Conservation (phyloP, 1,284 basidiomycete genomes). For the Sanghuangporus weigelae region DNA sequence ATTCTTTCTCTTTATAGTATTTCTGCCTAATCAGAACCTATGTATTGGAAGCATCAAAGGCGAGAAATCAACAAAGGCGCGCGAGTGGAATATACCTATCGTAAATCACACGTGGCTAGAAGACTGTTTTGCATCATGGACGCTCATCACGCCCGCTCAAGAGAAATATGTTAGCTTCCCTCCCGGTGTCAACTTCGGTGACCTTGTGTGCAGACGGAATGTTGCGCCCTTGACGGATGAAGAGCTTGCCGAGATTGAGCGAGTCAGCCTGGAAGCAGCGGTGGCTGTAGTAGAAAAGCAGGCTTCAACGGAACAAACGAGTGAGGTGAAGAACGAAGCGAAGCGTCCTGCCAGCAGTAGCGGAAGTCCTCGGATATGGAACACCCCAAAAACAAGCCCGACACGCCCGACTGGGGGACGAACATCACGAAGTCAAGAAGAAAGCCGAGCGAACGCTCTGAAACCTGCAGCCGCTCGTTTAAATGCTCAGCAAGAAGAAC, state of each 20-base stretch:
- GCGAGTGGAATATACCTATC: constrained; percentile 76
- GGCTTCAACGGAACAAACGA: neutral
- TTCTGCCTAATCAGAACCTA: neutral
- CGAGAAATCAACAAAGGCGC: constrained; percentile 71
- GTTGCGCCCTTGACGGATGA: constrained; percentile 32
- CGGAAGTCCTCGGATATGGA: constrained; percentile 2
- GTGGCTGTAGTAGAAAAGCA: constrained; percentile 13
- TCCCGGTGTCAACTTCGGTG: constrained; percentile 60
- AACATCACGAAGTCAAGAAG: neutral
- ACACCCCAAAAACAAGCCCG: neutral
- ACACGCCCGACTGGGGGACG: neutral
- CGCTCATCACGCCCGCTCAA: constrained; percentile 49
- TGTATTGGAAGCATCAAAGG: constrained; percentile 48
- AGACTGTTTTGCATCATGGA: constrained; percentile 80
- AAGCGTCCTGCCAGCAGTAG: constrained; percentile 10
- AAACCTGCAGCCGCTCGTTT: neutral
- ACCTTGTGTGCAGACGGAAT: constrained; percentile 50
- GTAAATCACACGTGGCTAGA: constrained; percentile 90
- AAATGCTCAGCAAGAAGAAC: too few relatives aligned
- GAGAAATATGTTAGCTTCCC: constrained; percentile 68
- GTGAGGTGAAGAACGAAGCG: constrained; percentile 7
- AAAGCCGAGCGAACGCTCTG: neutral
- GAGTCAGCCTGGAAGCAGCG: neutral
- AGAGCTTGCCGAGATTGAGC: constrained; percentile 27
- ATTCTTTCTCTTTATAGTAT: neutral